Conservation (phyloP, 257 asterid genomes). For the Linaria vulgaris region DNA sequence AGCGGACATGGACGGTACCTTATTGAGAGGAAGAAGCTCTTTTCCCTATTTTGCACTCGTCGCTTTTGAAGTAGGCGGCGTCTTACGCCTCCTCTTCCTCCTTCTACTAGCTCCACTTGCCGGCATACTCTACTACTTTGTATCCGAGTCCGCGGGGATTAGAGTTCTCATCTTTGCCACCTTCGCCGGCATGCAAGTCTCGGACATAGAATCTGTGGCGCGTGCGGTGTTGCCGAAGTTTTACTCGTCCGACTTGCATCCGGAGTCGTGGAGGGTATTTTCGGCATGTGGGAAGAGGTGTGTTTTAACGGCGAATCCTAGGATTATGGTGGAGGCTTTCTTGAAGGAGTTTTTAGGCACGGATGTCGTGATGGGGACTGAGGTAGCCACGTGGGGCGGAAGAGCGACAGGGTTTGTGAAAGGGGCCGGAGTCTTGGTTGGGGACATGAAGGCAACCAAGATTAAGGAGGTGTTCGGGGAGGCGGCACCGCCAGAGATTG, state of each 20-base stretch:
- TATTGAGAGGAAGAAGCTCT: constrained; percentile 53
- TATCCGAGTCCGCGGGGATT: constrained; percentile 60
- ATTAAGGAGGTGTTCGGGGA: constrained; percentile 50
- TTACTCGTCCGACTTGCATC: constrained; percentile 48
- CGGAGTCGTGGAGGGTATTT: constrained; percentile 59
- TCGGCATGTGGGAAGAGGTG: constrained; percentile 56
- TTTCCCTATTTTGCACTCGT: constrained; percentile 56
- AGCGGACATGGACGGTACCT: constrained; percentile 67
- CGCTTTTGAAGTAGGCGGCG: constrained; percentile 55
- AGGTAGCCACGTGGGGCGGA: constrained; percentile 41
- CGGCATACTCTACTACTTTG: constrained; percentile 46
- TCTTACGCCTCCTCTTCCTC: constrained; percentile 45
- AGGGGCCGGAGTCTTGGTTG: constrained; percentile 53
- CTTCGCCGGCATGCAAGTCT: constrained; percentile 38
- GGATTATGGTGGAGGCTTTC: constrained; percentile 64
- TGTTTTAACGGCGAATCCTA: constrained; percentile 61
- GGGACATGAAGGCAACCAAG: constrained; percentile 44
- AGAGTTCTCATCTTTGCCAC: constrained; percentile 47
- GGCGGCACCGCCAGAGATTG: constrained; percentile 56
- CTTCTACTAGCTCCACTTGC: constrained; percentile 50
- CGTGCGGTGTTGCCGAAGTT: constrained; percentile 58
- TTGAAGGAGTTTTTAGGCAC: constrained; percentile 57
- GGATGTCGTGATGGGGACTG: constrained; percentile 65
- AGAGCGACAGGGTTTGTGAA: constrained; percentile 59
- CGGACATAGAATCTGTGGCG: constrained; percentile 52